phyloP scores from a whole-genome alignment of 257 asterid species.

The Nicotiana benthamiana region DNA sequence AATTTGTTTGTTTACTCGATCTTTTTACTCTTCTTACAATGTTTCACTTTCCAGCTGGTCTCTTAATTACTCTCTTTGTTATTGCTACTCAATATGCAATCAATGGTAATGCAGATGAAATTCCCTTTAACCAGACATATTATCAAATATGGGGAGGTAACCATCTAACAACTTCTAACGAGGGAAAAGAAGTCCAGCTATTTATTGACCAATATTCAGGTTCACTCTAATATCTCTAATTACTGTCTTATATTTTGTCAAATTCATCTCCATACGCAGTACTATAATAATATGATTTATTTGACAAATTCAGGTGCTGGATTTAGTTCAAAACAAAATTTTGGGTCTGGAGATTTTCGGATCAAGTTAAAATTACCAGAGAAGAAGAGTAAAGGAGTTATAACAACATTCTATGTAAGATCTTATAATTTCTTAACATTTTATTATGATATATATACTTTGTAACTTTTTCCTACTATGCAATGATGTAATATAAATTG shows the following conservation, averaged over 20 bases:
- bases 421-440: neutral
- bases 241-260: too few species aligned
- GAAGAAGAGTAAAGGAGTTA: slow-evolving; percentile 9
- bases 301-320: slow-evolving; percentile 21
- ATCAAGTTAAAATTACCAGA: slow-evolving; percentile 17
- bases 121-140: slow-evolving; percentile 5
- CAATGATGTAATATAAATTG: too few species aligned
- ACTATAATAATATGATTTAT: neutral
- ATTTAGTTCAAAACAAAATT: slow-evolving; percentile 14
- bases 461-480: too few species aligned
- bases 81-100: neutral
- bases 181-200: slow-evolving; percentile 15
- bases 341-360: slow-evolving; percentile 20
- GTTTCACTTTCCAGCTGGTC: neutral
- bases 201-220: slow-evolving; percentile 10
- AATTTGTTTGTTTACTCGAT: neutral
- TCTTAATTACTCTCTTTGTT: neutral
- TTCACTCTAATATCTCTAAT: neutral
- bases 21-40: neutral
- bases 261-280: too few species aligned
- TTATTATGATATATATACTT: too few species aligned
- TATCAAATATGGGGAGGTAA: slow-evolving; percentile 11
- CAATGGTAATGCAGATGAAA: neutral
- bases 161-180: slow-evolving; percentile 7
- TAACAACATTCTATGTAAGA: slow-evolving; percentile 20